Percentiles rank a stretch among this genome's conserved stretches.
phyloP scores from a whole-genome alignment of 2,329 filamentous ascomycete genomes.

The Pseudocercospora fijiensis region DNA sequence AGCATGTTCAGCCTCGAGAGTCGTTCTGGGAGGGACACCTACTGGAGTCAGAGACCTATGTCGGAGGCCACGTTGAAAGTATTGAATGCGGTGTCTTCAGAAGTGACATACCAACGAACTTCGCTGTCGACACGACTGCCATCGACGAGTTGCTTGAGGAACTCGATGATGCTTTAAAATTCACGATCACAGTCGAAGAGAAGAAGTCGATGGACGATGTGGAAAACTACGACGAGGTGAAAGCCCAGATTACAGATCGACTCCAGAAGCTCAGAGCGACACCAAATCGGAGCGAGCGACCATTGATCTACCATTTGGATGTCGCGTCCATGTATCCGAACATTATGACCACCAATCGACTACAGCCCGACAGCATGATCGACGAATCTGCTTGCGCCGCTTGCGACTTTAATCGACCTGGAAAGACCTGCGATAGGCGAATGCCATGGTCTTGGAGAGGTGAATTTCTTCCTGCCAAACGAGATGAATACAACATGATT shows the following conservation, averaged over 20 bases:
- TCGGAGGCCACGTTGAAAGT: slow-evolving; percentile 97
- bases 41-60: slow-evolving; percentile 95
- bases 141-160: slow-evolving; percentile 86
- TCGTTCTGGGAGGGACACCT: slow-evolving; percentile 96
- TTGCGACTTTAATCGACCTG: slow-evolving; percentile 96
- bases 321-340: slow-evolving; percentile 99
- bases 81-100: slow-evolving; percentile 97
- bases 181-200: slow-evolving; percentile 62
- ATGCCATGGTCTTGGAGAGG: slow-evolving; percentile 98
- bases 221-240: slow-evolving; percentile 61
- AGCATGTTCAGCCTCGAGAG: slow-evolving; percentile 86
- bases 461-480: slow-evolving; percentile 91
- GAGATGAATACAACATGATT: slow-evolving; percentile 99
- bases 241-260: slow-evolving; percentile 71
- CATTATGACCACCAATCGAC: slow-evolving; percentile 98
- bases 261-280: slow-evolving; percentile 73
- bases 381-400: slow-evolving; percentile 92
- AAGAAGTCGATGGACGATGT: slow-evolving; percentile 54
- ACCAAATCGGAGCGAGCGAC: slow-evolving; percentile 79
- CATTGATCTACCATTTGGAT: slow-evolving; percentile 95
- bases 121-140: slow-evolving; percentile 81
- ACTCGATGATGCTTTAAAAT: slow-evolving; percentile 82
- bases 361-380: slow-evolving; percentile 99
- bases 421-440: slow-evolving; percentile 92
- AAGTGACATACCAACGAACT: slow-evolving; percentile 91